Base-by-base conservation (phyloP, 164 flowering plant species). In the Vitis cinerea region DNA sequence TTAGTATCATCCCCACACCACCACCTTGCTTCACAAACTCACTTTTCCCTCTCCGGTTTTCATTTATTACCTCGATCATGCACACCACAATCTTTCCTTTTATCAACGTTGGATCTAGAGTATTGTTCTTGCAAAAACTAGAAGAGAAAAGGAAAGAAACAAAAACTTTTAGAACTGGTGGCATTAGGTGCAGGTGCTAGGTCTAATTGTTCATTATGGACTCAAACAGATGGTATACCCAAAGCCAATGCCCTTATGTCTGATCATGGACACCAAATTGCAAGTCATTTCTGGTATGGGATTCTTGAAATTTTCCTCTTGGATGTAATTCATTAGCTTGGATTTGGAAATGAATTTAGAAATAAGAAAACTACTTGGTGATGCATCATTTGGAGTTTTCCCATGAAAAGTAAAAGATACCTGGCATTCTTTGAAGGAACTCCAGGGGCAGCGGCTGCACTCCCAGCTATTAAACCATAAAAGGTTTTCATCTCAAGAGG, bases 11-110 rank as follows among this genome's bases (percentile, higher is more conserved):
- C 30, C 87, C 85, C 19, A 74, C 79, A 16, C 78, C 87, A 1
- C 83, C 87, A 27, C 72, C 80, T 70, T 75, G 61, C 58, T 63
- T 74, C 64, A 83, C 67, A 30, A 44, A 11, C n/a, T 53, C 55
- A 48, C 53, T 50, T 63, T 79, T 86, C 7, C 63, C 71, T 10
- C n/a, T 48, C 50, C 83, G 64, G 44, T 31, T 13, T 16, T 79
- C 86, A 13, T 9, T 13, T 1, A 63, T 1, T 9, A 8, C 13
- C 67, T 79, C 82, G 15, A 64, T 16, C 11, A 64, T 64, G 78
- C 86, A 84, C 12, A 80, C 79, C 10, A 84, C 85, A 3, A 84
- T 84, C 78, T 80, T 83, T 37, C 88, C 85, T 65, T 80, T 75
- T 14, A 81, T 75, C 58, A 77, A 65, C 48, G 68, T 31, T 16